phyloP scores from a whole-genome alignment of 106 monocot genomes.

The Triglochin maritima region DNA sequence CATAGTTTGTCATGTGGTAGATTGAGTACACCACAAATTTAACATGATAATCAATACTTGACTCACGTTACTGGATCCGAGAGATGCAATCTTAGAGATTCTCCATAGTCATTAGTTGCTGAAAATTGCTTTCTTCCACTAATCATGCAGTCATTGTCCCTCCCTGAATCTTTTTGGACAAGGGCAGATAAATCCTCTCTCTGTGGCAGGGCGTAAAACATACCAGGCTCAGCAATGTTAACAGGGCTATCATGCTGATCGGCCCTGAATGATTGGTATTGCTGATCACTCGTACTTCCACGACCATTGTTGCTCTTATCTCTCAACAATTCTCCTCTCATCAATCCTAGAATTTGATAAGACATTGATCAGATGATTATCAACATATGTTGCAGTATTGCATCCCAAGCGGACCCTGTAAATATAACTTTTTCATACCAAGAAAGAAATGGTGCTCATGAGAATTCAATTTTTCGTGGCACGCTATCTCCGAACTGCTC shows the following conservation, averaged over 20 bases:
- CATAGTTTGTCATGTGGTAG: too few relatives aligned
- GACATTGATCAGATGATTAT: background rate
- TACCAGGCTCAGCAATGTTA: conserved; percentile 26
- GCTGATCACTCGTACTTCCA: conserved; percentile 12
- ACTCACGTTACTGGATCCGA: conserved; percentile 79
- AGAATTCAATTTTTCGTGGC: conserved; percentile 6
- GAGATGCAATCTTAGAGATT: conserved; percentile 47
- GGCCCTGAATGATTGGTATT: conserved; percentile 10
- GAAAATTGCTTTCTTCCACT: conserved; percentile 26
- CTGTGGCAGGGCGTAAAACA: conserved; percentile 14
- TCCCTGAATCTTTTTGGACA: conserved; percentile 24
- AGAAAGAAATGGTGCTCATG: conserved; percentile 23
- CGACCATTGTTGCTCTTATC: conserved; percentile 7
- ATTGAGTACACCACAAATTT: too few relatives aligned
- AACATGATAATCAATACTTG: background rate
- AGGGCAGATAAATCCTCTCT: conserved; percentile 19
- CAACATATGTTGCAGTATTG: background rate
- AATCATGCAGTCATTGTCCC: conserved; percentile 35
- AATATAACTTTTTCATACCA: conserved; percentile 14
- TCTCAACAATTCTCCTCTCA: conserved; percentile 15
- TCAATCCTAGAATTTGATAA: conserved; percentile 19
- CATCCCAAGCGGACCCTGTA: background rate
- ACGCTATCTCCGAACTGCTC: conserved; percentile 46
- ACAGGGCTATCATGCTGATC: conserved; percentile 24
- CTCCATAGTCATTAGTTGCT: conserved; percentile 22